Evolutionary conservation across 352 stramenopile genomes (phyloP), one percentile per base, ranked within the genome.

Genomic region (Pythium rishiriense): DNA sequence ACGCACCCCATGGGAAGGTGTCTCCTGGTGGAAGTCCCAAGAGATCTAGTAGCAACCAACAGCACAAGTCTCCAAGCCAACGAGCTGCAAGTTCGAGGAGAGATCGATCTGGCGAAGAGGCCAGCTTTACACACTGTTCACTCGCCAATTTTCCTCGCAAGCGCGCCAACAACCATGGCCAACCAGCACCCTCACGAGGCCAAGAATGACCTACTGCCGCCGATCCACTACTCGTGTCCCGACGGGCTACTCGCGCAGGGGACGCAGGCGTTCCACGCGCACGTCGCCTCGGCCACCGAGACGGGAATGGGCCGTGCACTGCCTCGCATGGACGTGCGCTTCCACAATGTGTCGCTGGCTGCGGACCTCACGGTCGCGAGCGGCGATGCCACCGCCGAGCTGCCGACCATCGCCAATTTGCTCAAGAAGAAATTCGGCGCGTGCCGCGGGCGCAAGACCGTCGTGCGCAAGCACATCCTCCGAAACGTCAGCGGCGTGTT

Each of bases 401-500:
- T 74, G 14, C 55, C 65, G 19, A 68, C 65, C 12, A 63, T 72
- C 29, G 33, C 58, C 26, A 72, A 72, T 54, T 33, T 59, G 37
- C 25, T 72, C 26, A 63, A 64, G 56, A 66, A 74, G 47, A 43
- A 43, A 1, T 24, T 56, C 25, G 60, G 58, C 46, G 28, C 50
- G 21, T 60, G 42, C 26, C 56, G 49, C 19, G 24, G 45, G 9
- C 43, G 53, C 46, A 78, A 62, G 55, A 68, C 63, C 19, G 29
- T 58, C 45, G 65, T 69, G 31, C 64, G 45, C 31, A 78, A 78
- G 62, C 17, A 48, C 19, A 78, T 78, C 54, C 60, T 78, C 47
- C 64, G 66, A 26, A 72, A 75, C 64, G 26, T 78, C 33, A 70
- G 43, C 45, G 68, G 58, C 12, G 68, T 75, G 12, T 71, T 78